phyloP scores from a whole-genome alignment of 192 early-diverging fungal genomes.

The Backusella tuberculispora region DNA sequence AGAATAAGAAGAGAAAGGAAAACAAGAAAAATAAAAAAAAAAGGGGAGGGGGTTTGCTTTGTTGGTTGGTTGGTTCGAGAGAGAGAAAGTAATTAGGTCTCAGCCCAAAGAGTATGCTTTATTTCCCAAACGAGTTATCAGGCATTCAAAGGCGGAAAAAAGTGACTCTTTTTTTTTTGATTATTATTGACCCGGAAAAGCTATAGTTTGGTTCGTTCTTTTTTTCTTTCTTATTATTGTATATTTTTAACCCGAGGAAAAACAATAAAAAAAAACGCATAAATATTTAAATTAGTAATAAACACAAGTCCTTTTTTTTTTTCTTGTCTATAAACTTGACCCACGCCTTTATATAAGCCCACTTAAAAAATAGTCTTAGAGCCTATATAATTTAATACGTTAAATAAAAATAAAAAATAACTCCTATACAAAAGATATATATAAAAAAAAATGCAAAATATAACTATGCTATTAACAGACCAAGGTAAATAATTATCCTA shows the following conservation, averaged over 20 bases:
- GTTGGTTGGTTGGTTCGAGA: neutral
- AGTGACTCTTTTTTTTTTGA: neutral
- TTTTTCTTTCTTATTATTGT: neutral
- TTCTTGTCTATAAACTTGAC: no score
- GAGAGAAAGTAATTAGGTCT: neutral
- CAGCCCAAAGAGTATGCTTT: conserved; percentile 1
- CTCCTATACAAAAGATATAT: no score
- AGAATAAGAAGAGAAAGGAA: neutral
- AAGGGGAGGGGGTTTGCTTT: no score
- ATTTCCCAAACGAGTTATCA: conserved; percentile 8
- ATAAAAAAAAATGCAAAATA: no score
- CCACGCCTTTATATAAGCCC: no score
- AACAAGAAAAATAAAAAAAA: neutral
- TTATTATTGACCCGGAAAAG: neutral
- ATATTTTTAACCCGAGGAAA: neutral
- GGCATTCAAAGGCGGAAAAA: neutral
- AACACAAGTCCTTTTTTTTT: no score
- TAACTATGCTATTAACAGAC: no score
- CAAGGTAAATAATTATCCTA: no score
- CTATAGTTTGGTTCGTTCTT: no score
- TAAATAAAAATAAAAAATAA: no score
- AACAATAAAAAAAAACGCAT: conserved; percentile 3
- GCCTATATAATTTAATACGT: no score
- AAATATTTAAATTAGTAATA: neutral
- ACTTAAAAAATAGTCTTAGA: no score